Percentiles rank a stretch among this genome's conserved stretches.
These are phyloP conservation scores for Metrosideros polymorpha DNA, from an alignment of 441 rosid genomes.

Conservation along the genomic window DNA sequence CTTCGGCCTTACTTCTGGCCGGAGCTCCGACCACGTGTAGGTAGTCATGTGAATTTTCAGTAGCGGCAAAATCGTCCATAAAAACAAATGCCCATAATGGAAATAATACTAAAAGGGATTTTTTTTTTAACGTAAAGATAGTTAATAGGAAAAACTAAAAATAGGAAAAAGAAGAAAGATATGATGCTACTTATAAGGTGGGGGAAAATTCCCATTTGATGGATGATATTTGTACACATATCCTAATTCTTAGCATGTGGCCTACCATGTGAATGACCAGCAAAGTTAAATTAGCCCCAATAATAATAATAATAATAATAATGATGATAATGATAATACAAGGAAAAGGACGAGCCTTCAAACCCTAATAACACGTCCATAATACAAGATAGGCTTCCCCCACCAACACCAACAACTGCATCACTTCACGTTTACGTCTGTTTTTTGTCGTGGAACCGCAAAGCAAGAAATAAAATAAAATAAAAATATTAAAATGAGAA, in stretches of 20 bases:
- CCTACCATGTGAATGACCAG: neutral
- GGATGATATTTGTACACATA: neutral
- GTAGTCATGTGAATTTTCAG: neutral
- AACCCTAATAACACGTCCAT: neutral
- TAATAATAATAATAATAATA: neutral
- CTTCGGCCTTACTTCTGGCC: neutral
- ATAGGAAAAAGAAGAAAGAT: neutral
- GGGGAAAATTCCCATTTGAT: neutral
- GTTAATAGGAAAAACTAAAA: neutral
- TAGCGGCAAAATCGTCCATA: neutral
- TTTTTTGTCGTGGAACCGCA: neutral
- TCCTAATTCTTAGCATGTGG: neutral
- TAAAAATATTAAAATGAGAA: neutral
- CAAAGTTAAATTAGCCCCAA: neutral
- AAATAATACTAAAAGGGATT: neutral
- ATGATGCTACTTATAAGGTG: neutral
- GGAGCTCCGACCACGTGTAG: fast-evolving
- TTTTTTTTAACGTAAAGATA: too few species aligned
- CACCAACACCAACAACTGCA: neutral
- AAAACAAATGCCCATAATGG: neutral
- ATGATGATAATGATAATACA: neutral
- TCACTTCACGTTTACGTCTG: neutral
- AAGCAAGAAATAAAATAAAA: fast-evolving
- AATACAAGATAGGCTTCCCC: neutral
- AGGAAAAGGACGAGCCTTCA: neutral